Evolutionary conservation across 164 flowering plant species (phyloP).

Genomic region (Saururus chinensis): DNA sequence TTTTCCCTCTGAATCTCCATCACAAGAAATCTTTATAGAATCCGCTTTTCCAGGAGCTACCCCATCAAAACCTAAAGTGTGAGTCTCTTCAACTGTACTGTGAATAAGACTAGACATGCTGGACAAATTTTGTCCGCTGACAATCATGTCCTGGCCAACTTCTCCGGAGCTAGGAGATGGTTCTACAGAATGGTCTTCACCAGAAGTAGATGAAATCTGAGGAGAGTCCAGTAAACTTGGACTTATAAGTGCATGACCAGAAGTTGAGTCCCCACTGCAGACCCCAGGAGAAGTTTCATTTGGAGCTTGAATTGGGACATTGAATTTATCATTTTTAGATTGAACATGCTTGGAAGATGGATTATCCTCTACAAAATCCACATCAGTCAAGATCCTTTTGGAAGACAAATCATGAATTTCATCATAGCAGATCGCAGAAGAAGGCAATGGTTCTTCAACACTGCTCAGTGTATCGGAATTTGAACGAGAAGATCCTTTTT

Average conservation of each 20-base stretch:
- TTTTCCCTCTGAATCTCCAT: too few relatives aligned
- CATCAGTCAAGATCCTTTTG: constrained; percentile 7
- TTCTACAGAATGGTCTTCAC: constrained; percentile 1
- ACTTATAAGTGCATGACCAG: constrained; percentile 8
- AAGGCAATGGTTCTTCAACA: constrained; percentile 17
- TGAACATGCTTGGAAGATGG: neutral
- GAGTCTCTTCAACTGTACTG: neutral
- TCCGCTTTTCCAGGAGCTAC: neutral
- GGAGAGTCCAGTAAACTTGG: constrained; percentile 15
- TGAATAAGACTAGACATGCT: neutral
- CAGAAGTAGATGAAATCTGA: constrained; percentile 12
- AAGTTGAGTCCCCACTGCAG: constrained; percentile 12
- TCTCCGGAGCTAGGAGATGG: constrained; percentile 8
- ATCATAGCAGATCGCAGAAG: constrained; percentile 10
- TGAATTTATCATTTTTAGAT: neutral
- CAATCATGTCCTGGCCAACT: neutral
- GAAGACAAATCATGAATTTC: constrained; percentile 19
- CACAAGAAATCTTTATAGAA: neutral
- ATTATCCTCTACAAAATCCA: constrained; percentile 6
- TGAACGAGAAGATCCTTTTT: constrained; percentile 29
- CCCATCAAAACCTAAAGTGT: neutral
- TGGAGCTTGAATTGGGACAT: neutral
- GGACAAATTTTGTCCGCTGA: neutral
- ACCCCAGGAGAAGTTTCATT: constrained; percentile 25
- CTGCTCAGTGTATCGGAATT: constrained; percentile 32